Evolutionary conservation across 2,329 filamentous ascomycete species (phyloP).

Genomic region (Dothidotthia symphoricarpi): DNA sequence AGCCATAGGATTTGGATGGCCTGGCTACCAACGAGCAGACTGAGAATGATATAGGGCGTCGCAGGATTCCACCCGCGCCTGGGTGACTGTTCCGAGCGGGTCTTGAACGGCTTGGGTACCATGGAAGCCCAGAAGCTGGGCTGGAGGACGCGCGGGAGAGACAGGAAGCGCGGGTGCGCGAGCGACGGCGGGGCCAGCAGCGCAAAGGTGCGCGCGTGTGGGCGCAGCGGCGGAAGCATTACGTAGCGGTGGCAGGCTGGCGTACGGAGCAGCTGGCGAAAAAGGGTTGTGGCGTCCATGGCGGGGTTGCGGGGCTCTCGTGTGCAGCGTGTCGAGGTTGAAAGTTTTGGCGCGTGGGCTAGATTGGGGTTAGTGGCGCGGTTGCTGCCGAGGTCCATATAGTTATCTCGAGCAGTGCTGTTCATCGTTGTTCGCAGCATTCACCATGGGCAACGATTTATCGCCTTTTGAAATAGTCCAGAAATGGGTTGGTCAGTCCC

Average conservation of each 20-base stretch:
- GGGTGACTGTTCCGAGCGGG: slow-evolving; percentile 1
- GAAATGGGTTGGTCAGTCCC: slow-evolving; percentile 12
- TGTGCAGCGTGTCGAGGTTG: no score
- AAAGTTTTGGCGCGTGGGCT: neutral
- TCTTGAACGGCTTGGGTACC: slow-evolving; percentile 35
- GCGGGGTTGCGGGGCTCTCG: neutral
- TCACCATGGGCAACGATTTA: slow-evolving; percentile 4
- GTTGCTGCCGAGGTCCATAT: neutral
- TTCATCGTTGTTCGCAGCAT: neutral
- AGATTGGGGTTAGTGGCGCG: neutral
- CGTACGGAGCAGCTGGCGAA: slow-evolving; percentile 31
- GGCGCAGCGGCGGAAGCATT: slow-evolving; percentile 13
- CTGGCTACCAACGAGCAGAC: slow-evolving; percentile 87
- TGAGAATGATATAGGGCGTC: slow-evolving; percentile 64
- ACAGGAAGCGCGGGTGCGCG: slow-evolving; percentile 21
- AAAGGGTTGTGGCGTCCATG: slow-evolving; percentile 27
- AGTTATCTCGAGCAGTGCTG: no score
- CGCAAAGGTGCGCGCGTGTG: slow-evolving; percentile 24
- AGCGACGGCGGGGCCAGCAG: slow-evolving; percentile 15
- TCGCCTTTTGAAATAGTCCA: slow-evolving; percentile 23
- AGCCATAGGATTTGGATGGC: slow-evolving; percentile 88
- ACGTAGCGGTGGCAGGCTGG: slow-evolving; percentile 23
- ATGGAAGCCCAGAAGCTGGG: slow-evolving; percentile 42
- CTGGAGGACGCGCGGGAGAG: slow-evolving; percentile 38
- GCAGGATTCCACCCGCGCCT: slow-evolving; percentile 54